Conservation (phyloP, 768 basidiomycete genomes). For the Nevesoporus exiguus region DNA sequence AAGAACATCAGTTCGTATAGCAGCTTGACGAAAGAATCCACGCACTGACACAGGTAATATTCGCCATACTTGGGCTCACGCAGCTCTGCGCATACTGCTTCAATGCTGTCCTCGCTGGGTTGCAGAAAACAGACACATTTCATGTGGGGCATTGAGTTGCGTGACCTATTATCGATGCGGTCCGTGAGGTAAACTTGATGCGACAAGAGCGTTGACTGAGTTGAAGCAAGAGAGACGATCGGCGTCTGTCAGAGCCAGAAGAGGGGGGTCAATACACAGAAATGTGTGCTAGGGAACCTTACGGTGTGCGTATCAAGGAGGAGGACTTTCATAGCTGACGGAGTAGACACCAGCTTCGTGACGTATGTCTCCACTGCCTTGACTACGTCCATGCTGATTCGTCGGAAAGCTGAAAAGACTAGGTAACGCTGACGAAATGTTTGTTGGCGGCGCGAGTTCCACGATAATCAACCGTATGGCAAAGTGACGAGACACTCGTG, state of each 20-base stretch:
- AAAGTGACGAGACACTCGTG: too few relatives aligned
- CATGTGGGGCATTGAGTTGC: constrained; percentile 93
- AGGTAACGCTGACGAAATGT: too few relatives aligned
- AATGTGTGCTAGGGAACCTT: constrained; percentile 22
- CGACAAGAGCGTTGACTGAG: constrained; percentile 87
- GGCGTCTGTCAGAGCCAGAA: constrained; percentile 63
- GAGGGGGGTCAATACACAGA: not conserved
- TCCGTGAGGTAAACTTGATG: constrained; percentile 99
- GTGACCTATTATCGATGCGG: constrained; percentile 89
- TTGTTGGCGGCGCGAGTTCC: not conserved
- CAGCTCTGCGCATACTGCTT: constrained; percentile 79
- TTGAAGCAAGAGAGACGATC: constrained; percentile 90
- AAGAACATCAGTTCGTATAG: constrained; percentile 15
- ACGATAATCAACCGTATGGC: too few relatives aligned
- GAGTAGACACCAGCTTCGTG: constrained; percentile 80
- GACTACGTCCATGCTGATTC: constrained; percentile 76
- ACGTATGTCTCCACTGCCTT: constrained; percentile 96
- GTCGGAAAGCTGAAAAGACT: not conserved
- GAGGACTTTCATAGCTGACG: constrained; percentile 91
- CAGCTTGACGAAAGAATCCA: constrained; percentile 43
- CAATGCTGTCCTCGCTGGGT: constrained; percentile 76
- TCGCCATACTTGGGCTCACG: constrained; percentile 92
- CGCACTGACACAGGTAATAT: constrained; percentile 98
- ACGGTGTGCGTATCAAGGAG: constrained; percentile 94
- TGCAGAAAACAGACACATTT: constrained; percentile 95